Conservation (phyloP, 2,329 filamentous ascomycete species). For the Corynespora cassiicola region DNA sequence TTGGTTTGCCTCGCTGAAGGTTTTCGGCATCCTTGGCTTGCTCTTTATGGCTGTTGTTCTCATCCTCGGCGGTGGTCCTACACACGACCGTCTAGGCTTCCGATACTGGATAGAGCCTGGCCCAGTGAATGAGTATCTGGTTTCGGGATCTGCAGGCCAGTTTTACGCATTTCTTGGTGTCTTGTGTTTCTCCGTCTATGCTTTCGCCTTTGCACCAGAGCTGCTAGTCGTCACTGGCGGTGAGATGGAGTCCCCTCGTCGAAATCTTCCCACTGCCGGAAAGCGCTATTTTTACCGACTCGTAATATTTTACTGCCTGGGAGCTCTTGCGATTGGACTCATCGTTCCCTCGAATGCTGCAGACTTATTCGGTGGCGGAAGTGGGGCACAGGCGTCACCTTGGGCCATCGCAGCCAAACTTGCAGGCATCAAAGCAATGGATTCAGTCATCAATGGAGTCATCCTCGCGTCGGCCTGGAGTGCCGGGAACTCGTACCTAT, state of each 20-base stretch:
- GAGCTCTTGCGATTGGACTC: constrained; percentile 61
- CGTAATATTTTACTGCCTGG: constrained; percentile 49
- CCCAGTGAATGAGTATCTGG: constrained; percentile 69
- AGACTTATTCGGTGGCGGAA: constrained; percentile 35
- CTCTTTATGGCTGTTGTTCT: constrained; percentile 6
- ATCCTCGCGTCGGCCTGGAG: constrained; percentile 34
- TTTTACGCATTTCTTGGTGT: constrained; percentile 65
- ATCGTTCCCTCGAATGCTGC: constrained; percentile 59
- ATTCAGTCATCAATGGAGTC: constrained; percentile 30
- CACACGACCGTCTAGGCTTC: constrained; percentile 66
- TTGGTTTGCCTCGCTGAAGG: constrained; percentile 49
- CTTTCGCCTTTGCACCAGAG: constrained; percentile 52
- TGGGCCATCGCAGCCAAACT: constrained; percentile 60
- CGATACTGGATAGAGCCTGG: constrained; percentile 70
- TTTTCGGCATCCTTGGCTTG: constrained; percentile 38
- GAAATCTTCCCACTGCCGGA: constrained; percentile 67
- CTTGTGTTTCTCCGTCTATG: constrained; percentile 54
- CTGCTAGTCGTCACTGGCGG: constrained; percentile 67
- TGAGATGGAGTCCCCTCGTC: constrained; percentile 68
- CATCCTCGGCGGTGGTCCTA: constrained; percentile 53
- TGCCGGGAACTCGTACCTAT: constrained; percentile 33
- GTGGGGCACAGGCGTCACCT: constrained; percentile 52
- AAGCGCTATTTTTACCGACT: constrained; percentile 53
- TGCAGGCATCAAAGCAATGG: constrained; percentile 50
- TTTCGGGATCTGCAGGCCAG: constrained; percentile 58